Conservation (phyloP, 176 grass and related monocot genomes). For the Phoenix dactylifera region DNA sequence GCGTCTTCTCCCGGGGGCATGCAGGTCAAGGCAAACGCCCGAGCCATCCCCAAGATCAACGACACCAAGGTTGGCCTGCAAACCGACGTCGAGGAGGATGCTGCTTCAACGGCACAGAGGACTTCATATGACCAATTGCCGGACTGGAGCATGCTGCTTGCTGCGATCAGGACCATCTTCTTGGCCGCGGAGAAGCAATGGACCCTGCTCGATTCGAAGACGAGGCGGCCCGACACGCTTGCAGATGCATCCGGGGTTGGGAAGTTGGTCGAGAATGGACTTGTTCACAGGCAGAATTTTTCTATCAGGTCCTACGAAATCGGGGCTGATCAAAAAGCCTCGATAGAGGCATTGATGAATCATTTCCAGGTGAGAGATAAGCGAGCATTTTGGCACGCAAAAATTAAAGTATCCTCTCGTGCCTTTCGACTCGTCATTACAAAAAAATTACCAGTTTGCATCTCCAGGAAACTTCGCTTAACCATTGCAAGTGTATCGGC, state of each 20-base stretch:
- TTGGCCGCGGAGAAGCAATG: conserved; percentile 81
- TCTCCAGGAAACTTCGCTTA: conserved; percentile 47
- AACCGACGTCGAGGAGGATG: conserved; percentile 21
- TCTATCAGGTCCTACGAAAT: conserved; percentile 92
- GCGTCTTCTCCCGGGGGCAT: conserved; percentile 25
- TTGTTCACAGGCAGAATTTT: conserved; percentile 87
- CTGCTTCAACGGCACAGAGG: conserved; percentile 19
- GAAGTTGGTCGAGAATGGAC: conserved; percentile 55
- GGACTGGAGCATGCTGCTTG: conserved; percentile 89
- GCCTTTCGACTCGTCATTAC: too few relatives aligned
- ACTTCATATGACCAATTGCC: conserved; percentile 93
- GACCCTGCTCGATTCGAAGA: conserved; percentile 84
- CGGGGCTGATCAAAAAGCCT: conserved; percentile 59
- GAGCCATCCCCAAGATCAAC: conserved; percentile 67
- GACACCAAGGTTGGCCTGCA: conserved; percentile 29
- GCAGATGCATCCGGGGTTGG: conserved; percentile 64
- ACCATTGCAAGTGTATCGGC: conserved; percentile 73
- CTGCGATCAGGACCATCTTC: conserved; percentile 85
- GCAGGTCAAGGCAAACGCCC: conserved; percentile 41
- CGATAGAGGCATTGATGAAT: conserved; percentile 95
- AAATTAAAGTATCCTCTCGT: too few relatives aligned
- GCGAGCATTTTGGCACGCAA: too few relatives aligned
- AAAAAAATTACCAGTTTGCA: too few relatives aligned
- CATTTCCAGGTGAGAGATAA: conserved; percentile 63
- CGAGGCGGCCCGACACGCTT: conserved; percentile 77